Evolutionary conservation across 1,284 basidiomycete genomes (phyloP), one percentile per base, ranked within the genome.

Genomic region (Puccinia hordei): DNA sequence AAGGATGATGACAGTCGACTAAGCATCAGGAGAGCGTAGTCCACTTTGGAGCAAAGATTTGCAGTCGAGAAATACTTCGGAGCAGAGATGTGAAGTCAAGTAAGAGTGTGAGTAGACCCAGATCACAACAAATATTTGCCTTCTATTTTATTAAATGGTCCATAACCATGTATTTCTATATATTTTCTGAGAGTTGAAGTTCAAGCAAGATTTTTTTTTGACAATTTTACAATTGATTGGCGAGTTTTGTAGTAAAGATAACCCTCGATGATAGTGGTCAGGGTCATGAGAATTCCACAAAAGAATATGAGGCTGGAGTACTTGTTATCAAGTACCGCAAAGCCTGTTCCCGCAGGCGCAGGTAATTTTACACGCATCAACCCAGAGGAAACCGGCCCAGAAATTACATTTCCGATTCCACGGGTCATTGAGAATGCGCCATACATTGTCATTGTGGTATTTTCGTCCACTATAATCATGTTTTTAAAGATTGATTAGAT

Each of bases 361-460:
- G 73, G 10, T 27, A 75, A 49, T 38, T 75, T 75, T 19, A 65
- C 59, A n/a, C 57, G 44, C 73, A 63, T 49, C 53, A 87, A 82
- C 0, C 83, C 83, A 0, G 87, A 86, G 10, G 87, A 86, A 59
- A 88, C 86, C 6, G 87, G 87, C 10, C 87, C 87, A 8, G 86
- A 87, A 2, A 88, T 82, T 41, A 88, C 85, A 75, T 87, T 87
- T 0, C 87, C 87, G 4, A 88, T 81, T 0, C 87, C 87, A 12
- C 87, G 83, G 0, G 86, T 85, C 49, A 87, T 83, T 27, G 86
- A 83, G 27, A 87, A 82, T 71, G 87, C 85, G 35, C 87, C 86
- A 73, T 86, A 86, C 19, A 88, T 82, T 10, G 84, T 84, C 24
- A 87, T 86, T 2, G 85, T 82, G 27, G 77, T 79, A 15, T 57